Conservation (phyloP, 768 basidiomycete genomes). For the Trametopsis cervina region DNA sequence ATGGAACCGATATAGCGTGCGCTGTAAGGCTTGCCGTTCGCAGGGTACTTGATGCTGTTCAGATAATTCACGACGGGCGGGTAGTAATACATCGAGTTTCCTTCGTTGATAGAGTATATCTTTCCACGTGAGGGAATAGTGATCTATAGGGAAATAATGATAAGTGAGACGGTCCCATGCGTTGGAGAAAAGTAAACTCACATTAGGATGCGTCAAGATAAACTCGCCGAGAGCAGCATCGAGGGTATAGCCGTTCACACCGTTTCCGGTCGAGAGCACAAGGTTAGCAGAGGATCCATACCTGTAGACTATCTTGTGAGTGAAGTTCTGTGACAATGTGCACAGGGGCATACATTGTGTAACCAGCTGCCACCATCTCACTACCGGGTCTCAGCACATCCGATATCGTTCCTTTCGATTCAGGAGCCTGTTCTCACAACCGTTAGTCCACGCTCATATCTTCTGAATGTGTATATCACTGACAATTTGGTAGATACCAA, state of each 20-base stretch:
- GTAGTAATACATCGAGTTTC: constrained; percentile 93
- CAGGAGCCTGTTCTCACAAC: constrained; percentile 46
- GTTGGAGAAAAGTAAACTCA: constrained; percentile 26
- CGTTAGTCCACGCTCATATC: too few species aligned
- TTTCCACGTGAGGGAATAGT: constrained; percentile 91
- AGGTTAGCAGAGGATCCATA: constrained; percentile 96
- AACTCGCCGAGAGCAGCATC: constrained; percentile 96
- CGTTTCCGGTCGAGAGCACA: constrained; percentile 89
- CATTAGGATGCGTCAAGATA: constrained; percentile 95
- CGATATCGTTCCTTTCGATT: constrained; percentile 68
- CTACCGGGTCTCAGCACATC: constrained; percentile 92
- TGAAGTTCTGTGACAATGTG: constrained; percentile 7
- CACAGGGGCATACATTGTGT: constrained; percentile 69
- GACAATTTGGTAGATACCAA: constrained; percentile 91
- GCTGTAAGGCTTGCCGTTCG: constrained; percentile 79
- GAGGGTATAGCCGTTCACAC: constrained; percentile 97
- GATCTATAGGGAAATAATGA: constrained; percentile 50
- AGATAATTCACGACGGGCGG: constrained; percentile 75
- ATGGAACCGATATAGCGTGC: constrained; percentile 96
- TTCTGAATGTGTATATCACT: too few species aligned
- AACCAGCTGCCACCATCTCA: constrained; percentile 97
- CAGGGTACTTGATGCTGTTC: constrained; percentile 87
- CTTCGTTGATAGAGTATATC: constrained; percentile 99
- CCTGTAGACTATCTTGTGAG: constrained; percentile 28
- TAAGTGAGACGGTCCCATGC: constrained; percentile 1